Evolutionary conservation across 768 basidiomycete species (phyloP).

Genomic region (Cystofilobasidium capitatum): DNA sequence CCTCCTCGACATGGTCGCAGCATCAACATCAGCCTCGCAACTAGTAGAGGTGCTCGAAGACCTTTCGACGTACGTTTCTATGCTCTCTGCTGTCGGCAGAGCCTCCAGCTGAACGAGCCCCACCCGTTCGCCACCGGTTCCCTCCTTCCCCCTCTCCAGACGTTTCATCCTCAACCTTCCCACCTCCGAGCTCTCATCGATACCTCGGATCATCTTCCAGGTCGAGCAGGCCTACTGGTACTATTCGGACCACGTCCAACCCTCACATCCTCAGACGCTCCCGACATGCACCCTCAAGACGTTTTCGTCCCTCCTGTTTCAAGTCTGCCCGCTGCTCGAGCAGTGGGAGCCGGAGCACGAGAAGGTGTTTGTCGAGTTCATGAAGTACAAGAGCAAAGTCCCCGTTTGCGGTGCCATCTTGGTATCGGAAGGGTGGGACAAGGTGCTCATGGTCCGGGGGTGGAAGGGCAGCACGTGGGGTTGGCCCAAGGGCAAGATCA

Average conservation of each 20-base stretch:
- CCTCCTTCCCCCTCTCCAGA: slow-evolving; percentile 42
- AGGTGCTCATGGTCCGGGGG: slow-evolving; percentile 86
- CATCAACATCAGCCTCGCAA: slow-evolving; percentile 10
- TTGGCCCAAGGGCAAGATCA: slow-evolving; percentile 99
- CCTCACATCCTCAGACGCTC: slow-evolving; percentile 65
- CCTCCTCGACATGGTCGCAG: not conserved
- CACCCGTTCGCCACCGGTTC: slow-evolving; percentile 33
- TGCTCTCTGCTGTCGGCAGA: slow-evolving; percentile 21
- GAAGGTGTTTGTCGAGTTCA: slow-evolving; percentile 75
- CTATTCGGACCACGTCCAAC: slow-evolving; percentile 96
- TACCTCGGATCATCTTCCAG: slow-evolving; percentile 94
- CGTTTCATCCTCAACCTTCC: slow-evolving; percentile 96
- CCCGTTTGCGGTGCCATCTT: slow-evolving; percentile 97
- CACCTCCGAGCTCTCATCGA: slow-evolving; percentile 75
- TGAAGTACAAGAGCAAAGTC: slow-evolving; percentile 91
- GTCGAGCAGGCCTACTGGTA: slow-evolving; percentile 99
- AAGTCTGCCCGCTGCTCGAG: slow-evolving; percentile 67
- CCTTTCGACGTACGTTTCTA: slow-evolving; percentile 59
- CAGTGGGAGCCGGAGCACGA: slow-evolving; percentile 79
- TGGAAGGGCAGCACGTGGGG: slow-evolving; percentile 98
- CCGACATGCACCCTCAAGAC: slow-evolving; percentile 81
- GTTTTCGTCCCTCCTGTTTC: slow-evolving; percentile 86
- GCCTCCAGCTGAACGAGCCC: slow-evolving; percentile 11
- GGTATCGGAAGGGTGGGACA: slow-evolving; percentile 83
- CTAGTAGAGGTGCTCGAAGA: slow-evolving; percentile 84